Base-by-base conservation (phyloP, 441 rosid species). In the Erysimum pusillum region DNA sequence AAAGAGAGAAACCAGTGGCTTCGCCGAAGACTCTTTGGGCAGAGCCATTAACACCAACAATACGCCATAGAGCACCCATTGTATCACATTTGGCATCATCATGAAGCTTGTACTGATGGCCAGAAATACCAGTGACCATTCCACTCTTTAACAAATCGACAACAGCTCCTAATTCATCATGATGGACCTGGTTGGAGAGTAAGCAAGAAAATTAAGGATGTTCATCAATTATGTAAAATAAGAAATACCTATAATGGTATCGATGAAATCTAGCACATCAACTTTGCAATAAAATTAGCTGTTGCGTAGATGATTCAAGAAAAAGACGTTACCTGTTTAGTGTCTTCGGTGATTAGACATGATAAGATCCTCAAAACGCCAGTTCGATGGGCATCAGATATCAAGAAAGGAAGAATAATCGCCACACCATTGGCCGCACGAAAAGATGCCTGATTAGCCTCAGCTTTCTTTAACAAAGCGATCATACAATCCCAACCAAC, bases 61-160 rank as follows among this genome's bases (percentile, higher is more conserved):
- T 90, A 51, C 99, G 98, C 99, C 99, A 97, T 79, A 97, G 81
- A 62, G 99, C 84, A 48, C 99, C 97, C 98, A 97, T 93, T 39
- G 89, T 90, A 82, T 97, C 99, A 82, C 99, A 97, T 87, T 87
- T 93, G 65, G 99, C 97, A 86, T 91, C 95, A 85, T 84, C 85
- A 74, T 84, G 90, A 86, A 97, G 96, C 84, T 80, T 89, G 87
- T 93, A 93, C 66, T 95, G 99, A 86, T 91, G 86, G 76, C 99
- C 99, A 53, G 89, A 83, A 39, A 85, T 84, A 83, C 98, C 88
- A 76, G 96, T 93, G 76, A 93, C 97, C 96, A 97, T 97, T 83
- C 99, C 98, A 79, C 99, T 90, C 88, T 97, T 97, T 66, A 97
- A 87, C 87, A 95, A 89, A 83, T 97, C 99, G 70, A 97, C 90